phyloP scores from a whole-genome alignment of 225 moss, liverwort and hornwort species.

The Rhytidiadelphus loreus region DNA sequence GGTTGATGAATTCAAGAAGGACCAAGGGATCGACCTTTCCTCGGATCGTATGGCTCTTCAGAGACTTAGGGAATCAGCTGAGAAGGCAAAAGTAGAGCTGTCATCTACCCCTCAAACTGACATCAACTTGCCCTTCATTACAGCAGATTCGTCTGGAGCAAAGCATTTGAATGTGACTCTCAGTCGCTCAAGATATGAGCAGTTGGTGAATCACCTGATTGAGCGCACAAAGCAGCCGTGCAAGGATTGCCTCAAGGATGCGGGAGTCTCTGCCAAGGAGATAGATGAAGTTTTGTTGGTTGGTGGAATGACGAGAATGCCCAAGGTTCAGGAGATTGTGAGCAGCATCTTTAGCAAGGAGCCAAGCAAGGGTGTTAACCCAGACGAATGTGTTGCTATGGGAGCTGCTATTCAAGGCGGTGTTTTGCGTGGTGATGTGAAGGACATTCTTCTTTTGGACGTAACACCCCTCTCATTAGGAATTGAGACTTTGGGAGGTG shows the following conservation, averaged over 20 bases:
- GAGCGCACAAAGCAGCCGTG: slow-evolving; percentile 89
- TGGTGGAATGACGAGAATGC: slow-evolving; percentile 89
- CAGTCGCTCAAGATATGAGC: slow-evolving; percentile 73
- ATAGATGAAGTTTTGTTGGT: slow-evolving; percentile 81
- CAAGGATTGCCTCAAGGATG: slow-evolving; percentile 90
- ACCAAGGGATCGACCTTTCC: slow-evolving; percentile 79
- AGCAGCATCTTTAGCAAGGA: slow-evolving; percentile 71
- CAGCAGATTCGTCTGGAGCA: slow-evolving; percentile 57
- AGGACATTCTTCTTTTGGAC: slow-evolving; percentile 84
- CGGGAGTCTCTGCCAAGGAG: slow-evolving; percentile 67
- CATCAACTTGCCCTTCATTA: slow-evolving; percentile 83
- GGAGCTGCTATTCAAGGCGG: slow-evolving; percentile 94
- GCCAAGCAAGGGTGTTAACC: slow-evolving; percentile 86
- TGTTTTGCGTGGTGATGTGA: slow-evolving; percentile 84
- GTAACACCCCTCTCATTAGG: slow-evolving; percentile 84
- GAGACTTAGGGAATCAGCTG: slow-evolving; percentile 78
- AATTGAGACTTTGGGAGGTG: slow-evolving; percentile 87
- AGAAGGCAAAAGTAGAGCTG: slow-evolving; percentile 85
- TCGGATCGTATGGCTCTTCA: slow-evolving; percentile 81
- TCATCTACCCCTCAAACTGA: slow-evolving; percentile 91
- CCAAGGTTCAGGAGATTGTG: slow-evolving; percentile 88
- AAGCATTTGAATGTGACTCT: slow-evolving; percentile 82
- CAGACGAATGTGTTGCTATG: slow-evolving; percentile 90
- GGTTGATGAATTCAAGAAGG: slow-evolving; percentile 70
- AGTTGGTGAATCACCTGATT: slow-evolving; percentile 58